Conservation (phyloP, 768 basidiomycete genomes). For the Psilocybe cyanescens region DNA sequence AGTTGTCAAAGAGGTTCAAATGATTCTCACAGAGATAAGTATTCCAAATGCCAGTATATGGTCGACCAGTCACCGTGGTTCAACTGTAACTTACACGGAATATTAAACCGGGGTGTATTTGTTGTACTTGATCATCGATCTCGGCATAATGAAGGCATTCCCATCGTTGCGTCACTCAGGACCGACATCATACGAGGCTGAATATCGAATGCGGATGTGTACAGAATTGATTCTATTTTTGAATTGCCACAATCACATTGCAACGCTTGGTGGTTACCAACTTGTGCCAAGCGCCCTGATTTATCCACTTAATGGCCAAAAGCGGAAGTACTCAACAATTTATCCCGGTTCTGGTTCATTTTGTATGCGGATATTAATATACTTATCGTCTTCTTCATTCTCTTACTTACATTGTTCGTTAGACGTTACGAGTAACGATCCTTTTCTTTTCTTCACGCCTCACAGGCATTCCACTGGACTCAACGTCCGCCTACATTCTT, state of each 20-base stretch:
- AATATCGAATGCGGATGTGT: not conserved
- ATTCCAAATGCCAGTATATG: too few relatives aligned
- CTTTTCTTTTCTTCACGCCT: not conserved
- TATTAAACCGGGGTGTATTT: too few relatives aligned
- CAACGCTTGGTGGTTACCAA: not conserved
- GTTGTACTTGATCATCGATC: too few relatives aligned
- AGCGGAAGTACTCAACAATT: not conserved
- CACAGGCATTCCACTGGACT: slow-evolving; percentile 9
- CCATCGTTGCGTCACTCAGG: not conserved
- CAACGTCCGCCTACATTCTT: slow-evolving; percentile 18
- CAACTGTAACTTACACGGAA: too few relatives aligned
- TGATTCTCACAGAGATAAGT: too few relatives aligned
- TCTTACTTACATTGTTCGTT: not conserved
- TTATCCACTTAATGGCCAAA: not conserved
- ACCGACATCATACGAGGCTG: not conserved
- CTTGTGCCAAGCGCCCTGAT: not conserved
- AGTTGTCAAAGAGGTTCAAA: not conserved
- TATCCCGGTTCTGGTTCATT: not conserved
- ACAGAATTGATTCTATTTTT: not conserved
- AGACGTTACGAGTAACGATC: not conserved
- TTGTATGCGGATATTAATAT: not conserved
- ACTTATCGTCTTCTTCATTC: slow-evolving; percentile 10
- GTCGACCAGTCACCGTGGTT: too few relatives aligned
- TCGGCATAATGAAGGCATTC: too few relatives aligned
- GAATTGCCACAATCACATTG: not conserved